phyloP scores from a whole-genome alignment of 2,329 filamentous ascomycete species.

The Exophiala spinifera region DNA sequence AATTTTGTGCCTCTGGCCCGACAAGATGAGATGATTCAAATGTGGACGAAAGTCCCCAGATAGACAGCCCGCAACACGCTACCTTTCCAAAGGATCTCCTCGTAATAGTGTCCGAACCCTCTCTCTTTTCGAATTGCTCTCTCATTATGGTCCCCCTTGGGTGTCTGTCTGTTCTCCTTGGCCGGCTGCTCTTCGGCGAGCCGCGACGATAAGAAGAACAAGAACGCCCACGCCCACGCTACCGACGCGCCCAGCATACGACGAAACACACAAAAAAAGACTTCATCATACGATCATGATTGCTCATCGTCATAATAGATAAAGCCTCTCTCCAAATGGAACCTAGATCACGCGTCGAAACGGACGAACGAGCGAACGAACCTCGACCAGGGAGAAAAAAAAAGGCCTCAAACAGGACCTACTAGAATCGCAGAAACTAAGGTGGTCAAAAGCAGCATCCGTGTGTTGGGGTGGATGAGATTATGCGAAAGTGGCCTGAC shows the following conservation, averaged over 20 bases:
- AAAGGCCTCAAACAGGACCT: background rate
- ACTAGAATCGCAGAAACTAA: too few relatives aligned
- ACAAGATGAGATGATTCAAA: background rate
- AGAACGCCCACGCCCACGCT: too few relatives aligned
- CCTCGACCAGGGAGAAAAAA: background rate
- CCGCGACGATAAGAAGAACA: background rate
- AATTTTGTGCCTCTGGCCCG: background rate
- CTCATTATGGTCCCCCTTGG: background rate
- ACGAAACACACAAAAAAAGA: too few relatives aligned
- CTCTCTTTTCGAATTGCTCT: too few relatives aligned
- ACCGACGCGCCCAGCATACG: too few relatives aligned
- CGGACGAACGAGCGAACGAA: too few relatives aligned
- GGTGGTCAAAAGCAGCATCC: background rate
- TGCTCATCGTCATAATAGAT: background rate
- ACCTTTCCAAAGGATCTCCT: too few relatives aligned
- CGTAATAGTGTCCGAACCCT: too few relatives aligned
- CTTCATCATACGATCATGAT: background rate
- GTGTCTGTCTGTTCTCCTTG: background rate
- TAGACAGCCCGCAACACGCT: too few relatives aligned
- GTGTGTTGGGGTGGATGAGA: background rate
- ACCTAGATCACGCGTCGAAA: background rate
- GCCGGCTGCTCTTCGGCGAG: background rate
- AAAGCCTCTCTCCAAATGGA: too few relatives aligned
- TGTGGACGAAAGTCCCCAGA: too few relatives aligned
- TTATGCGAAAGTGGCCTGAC: conserved; percentile 19